These are phyloP conservation scores for Luvunga scandens DNA, from an alignment of 345 rosid species.

Conservation along the genomic window DNA sequence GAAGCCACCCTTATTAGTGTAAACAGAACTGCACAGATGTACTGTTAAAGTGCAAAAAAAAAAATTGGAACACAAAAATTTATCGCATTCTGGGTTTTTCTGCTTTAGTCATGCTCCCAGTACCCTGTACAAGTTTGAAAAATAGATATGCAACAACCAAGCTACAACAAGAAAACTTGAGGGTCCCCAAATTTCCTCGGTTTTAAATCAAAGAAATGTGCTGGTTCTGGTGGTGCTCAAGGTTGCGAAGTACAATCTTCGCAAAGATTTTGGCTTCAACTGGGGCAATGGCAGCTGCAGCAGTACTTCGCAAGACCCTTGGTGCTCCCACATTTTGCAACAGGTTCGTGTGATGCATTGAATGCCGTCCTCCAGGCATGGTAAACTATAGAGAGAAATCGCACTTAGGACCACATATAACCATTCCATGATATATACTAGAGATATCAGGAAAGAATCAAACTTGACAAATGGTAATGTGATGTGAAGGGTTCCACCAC, in stretches of 20 bases:
- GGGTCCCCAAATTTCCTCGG: background rate
- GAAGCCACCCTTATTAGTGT: background rate
- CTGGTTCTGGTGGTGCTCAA: conserved; percentile 28
- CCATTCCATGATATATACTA: background rate
- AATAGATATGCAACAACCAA: background rate
- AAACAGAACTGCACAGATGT: background rate
- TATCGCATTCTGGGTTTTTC: background rate
- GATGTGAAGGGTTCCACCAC: background rate
- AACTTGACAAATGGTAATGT: background rate
- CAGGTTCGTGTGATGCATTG: conserved; percentile 29
- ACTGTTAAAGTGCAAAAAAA: background rate
- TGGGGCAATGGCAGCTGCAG: conserved; percentile 32
- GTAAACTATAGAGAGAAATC: conserved; percentile 29
- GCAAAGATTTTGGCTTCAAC: conserved; percentile 38
- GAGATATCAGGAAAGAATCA: background rate
- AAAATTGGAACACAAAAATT: background rate
- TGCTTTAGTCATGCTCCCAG: background rate
- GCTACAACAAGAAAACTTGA: background rate
- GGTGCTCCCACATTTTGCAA: conserved; percentile 35
- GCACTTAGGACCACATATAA: background rate
- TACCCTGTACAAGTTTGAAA: background rate
- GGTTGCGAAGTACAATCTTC: conserved; percentile 34
- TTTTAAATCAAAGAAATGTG: conserved; percentile 2
- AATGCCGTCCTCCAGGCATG: conserved; percentile 38
- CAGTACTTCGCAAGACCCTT: conserved; percentile 27